These are phyloP conservation scores for Akanthomyces uredinophilus DNA, from an alignment of 2,329 filamentous ascomycete species.

Conservation along the genomic window DNA sequence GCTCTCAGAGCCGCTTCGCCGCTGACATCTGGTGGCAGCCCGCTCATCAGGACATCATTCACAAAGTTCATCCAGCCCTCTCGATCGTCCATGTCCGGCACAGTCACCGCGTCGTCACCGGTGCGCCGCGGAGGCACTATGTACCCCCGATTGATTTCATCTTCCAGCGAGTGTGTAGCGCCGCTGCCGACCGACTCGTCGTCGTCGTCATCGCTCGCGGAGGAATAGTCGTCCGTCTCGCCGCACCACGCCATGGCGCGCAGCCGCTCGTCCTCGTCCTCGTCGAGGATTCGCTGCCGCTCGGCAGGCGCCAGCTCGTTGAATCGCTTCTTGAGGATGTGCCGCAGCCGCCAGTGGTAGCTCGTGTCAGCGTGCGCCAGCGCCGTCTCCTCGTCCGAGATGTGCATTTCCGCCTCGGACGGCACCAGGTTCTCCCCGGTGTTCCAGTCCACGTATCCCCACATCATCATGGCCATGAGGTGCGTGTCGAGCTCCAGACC, in stretches of 20 bases:
- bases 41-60: conserved; percentile 21
- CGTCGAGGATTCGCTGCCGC: conserved; percentile 33
- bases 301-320: conserved; percentile 30
- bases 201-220: neutral
- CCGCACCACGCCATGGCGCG: conserved; percentile 31
- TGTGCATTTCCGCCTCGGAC: conserved; percentile 45
- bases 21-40: conserved; percentile 18
- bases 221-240: conserved; percentile 18
- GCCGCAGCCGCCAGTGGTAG: conserved; percentile 39
- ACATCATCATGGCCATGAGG: conserved; percentile 54
- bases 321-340: conserved; percentile 43
- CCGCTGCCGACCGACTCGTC: neutral
- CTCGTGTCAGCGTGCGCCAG: conserved; percentile 26
- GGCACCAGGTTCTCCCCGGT: conserved; percentile 49
- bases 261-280: conserved; percentile 32
- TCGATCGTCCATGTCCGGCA: conserved; percentile 19
- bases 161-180: conserved; percentile 22
- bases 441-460: conserved; percentile 54
- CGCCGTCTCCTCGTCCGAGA: conserved; percentile 38
- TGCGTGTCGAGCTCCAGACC: conserved; percentile 48
- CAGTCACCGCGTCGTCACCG: conserved; percentile 5
- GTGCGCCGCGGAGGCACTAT: conserved; percentile 22
- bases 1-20: conserved; percentile 24
- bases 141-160: conserved; percentile 30
- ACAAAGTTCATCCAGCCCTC: conserved; percentile 25